These are phyloP conservation scores for Aaosphaeria pasadenensis DNA, from an alignment of 2,329 filamentous ascomycete species.

Conservation along the genomic window DNA sequence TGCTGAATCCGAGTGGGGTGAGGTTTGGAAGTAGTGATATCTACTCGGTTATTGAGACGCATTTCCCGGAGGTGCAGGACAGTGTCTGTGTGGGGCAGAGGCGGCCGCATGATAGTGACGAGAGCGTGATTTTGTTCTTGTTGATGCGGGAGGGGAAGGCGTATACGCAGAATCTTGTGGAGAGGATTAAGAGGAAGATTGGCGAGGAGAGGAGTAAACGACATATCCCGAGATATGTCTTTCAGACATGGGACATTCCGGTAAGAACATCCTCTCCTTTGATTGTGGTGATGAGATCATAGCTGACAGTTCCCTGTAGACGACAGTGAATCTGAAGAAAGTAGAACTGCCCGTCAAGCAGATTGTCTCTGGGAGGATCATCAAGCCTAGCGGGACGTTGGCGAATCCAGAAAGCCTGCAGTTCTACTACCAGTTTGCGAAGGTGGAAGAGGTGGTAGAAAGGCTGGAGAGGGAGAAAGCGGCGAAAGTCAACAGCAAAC, in stretches of 20 bases:
- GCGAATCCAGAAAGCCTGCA: constrained; percentile 73
- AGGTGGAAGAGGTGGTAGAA: constrained; percentile 60
- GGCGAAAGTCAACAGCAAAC: constrained; percentile 17
- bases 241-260: constrained; percentile 78
- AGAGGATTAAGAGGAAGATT: constrained; percentile 63
- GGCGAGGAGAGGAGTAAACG: constrained; percentile 64
- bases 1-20: constrained; percentile 75
- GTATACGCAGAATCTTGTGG: constrained; percentile 56
- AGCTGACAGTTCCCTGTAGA: constrained; percentile 44
- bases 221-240: constrained; percentile 76
- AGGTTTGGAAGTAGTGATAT: constrained; percentile 79
- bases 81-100: constrained; percentile 79
- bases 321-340: constrained; percentile 81
- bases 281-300: not conserved
- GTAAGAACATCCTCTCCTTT: constrained; percentile 47
- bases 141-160: constrained; percentile 57
- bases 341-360: constrained; percentile 82
- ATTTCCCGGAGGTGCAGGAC: constrained; percentile 65
- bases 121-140: constrained; percentile 59
- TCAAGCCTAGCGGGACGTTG: constrained; percentile 74
- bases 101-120: constrained; percentile 57
- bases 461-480: constrained; percentile 10
- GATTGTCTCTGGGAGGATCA: constrained; percentile 71
- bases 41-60: constrained; percentile 68
- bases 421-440: constrained; percentile 76